Percentiles rank a stretch among this genome's conserved stretches.
Conservation (phyloP, 371 early-diverging fungal genomes). For the Apophysomyces trapeziformis region DNA sequence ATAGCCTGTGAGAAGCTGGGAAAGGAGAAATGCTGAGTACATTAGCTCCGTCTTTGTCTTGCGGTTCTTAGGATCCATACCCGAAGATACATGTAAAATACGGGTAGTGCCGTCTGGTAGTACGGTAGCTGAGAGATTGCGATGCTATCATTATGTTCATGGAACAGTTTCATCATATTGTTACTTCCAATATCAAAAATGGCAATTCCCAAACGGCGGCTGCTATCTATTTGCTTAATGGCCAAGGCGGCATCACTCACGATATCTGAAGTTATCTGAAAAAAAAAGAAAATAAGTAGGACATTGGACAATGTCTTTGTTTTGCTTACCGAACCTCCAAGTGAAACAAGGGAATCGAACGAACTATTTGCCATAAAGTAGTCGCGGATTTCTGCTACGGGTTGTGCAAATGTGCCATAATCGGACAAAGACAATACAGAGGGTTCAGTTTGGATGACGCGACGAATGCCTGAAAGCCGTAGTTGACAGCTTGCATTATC, state of each 20-base stretch:
- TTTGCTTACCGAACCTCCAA: constrained; percentile 32
- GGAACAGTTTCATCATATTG: constrained; percentile 33
- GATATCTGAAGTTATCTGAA: constrained; percentile 25
- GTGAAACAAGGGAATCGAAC: constrained; percentile 35
- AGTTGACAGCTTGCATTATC: constrained; percentile 14
- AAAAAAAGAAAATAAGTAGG: constrained; percentile 8
- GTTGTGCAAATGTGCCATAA: constrained; percentile 27
- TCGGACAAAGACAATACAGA: constrained; percentile 9
- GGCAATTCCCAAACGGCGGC: constrained; percentile 30
- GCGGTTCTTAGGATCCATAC: constrained; percentile 17
- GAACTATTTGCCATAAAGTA: constrained; percentile 15
- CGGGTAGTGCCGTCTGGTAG: constrained; percentile 53
- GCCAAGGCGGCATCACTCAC: constrained; percentile 30
- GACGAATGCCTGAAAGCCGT: constrained; percentile 12
- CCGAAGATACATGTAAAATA: constrained; percentile 51
- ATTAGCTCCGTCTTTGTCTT: background rate
- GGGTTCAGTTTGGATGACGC: constrained; percentile 10
- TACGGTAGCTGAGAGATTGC: constrained; percentile 53
- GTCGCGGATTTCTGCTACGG: constrained; percentile 23
- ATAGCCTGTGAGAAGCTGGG: constrained; percentile 42
- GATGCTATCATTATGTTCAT: constrained; percentile 31
- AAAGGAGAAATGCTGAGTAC: background rate
- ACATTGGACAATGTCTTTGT: background rate
- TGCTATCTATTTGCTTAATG: constrained; percentile 25
- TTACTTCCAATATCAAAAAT: constrained; percentile 32